phyloP scores from a whole-genome alignment of 129 eudicot species.

The Ambrosia artemisiifolia region DNA sequence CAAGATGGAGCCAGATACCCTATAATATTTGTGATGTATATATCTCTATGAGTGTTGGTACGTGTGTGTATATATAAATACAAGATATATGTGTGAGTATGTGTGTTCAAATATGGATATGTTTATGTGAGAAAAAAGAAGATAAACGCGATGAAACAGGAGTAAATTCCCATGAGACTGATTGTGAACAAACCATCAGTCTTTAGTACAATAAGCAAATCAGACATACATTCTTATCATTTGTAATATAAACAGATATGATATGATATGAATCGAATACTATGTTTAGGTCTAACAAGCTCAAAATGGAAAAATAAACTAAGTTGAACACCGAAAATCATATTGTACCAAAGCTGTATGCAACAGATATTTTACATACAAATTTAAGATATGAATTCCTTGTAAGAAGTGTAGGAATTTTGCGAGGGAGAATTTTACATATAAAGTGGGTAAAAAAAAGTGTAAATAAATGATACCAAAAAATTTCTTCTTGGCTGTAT shows the following conservation, averaged over 20 bases:
- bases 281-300: slow-evolving; percentile 11
- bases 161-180: background rate
- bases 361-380: slow-evolving; percentile 7
- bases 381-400: slow-evolving; percentile 10
- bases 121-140: background rate
- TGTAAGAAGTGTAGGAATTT: background rate
- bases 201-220: slow-evolving; percentile 15
- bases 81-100: background rate
- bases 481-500: background rate
- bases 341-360: background rate
- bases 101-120: background rate
- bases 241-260: background rate
- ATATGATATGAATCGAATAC: slow-evolving; percentile 1
- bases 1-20: background rate
- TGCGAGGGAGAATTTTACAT: background rate
- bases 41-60: background rate
- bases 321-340: background rate
- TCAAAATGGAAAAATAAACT: background rate
- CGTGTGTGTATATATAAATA: background rate
- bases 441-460: background rate
- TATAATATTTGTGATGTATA: background rate
- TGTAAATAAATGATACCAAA: background rate
- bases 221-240: background rate
- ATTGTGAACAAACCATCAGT: background rate
- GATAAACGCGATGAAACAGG: background rate